Base-by-base conservation (phyloP, 106 monocot species). In the Vanilla planifolia region DNA sequence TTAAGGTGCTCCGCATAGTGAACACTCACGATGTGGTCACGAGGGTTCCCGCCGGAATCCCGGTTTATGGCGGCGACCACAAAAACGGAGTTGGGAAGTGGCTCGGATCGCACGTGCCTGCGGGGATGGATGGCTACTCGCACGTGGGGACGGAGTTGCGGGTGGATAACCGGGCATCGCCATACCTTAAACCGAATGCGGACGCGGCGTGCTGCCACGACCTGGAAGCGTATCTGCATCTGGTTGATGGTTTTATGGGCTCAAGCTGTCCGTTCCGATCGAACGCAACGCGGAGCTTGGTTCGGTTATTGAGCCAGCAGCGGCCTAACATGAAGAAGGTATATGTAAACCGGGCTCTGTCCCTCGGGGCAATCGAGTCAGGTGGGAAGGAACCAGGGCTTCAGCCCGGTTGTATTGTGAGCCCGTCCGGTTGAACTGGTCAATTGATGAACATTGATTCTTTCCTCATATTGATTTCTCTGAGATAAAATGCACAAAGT, bases 181-280 rank as follows among this genome's bases (percentile, higher is more conserved):
- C 82, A 33, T 74, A 48, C 33, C 67, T 77, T 0, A 66, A 30
- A 23, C 65, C 61, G 4, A 10, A 67, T 43, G 82, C 77, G 0
- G 77, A 61, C 35, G 43, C 58, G 30, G 69, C 34, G 3, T 73
- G 74, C 52, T 71, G 73, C 62, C 82, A 83, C 26, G 77, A 77
- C 35, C 51, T 83, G 39, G 82, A 77, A 58, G 73, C 74, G n/a
- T 77, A 83, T 41, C 43, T 83, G 17, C 77, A 83, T 64, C 62
- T 83, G 15, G 74, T 83, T 16, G 77, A 82, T 43, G 77, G 82
- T 25, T 82, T 77, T 45, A 19, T 66, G 9, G 73, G 77, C 11
- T 46, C 53, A 8, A 21, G 56, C 2, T 73, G 77, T 28, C 72
- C 73, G 4, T 77, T 82, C 56, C 67, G 82, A 61, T 23, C 65